These are phyloP conservation scores for Ophiostoma fasciatum DNA, from an alignment of 2,329 filamentous ascomycete species.

Conservation along the genomic window DNA sequence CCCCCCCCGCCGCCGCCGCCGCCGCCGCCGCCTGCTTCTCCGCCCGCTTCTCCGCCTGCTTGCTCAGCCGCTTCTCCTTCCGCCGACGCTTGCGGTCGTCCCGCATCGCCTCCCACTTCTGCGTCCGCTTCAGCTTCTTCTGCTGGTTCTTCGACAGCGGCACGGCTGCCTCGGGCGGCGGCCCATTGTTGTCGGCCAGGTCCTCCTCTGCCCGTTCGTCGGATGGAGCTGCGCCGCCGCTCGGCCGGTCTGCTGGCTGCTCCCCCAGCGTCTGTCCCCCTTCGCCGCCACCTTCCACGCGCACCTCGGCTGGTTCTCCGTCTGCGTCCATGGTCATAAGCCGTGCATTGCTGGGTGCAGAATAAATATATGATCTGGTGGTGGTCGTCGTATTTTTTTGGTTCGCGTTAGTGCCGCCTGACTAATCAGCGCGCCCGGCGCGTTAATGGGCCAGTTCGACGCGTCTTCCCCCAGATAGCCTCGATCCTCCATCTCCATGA, in stretches of 20 bases:
- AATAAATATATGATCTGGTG: too few species aligned
- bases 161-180: too few species aligned
- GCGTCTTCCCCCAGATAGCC: constrained; percentile 7
- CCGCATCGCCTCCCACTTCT: constrained; percentile 62
- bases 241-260: too few species aligned
- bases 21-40: constrained; percentile 35
- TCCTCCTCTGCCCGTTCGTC: too few species aligned
- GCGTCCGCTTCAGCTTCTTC: constrained; percentile 59
- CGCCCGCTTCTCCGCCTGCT: constrained; percentile 31
- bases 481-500: not conserved
- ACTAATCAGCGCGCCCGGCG: constrained; percentile 3
- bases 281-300: too few species aligned
- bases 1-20: constrained; percentile 22
- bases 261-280: too few species aligned
- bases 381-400: not conserved
- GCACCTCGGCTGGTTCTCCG: constrained; percentile 1
- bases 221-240: too few species aligned
- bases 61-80: constrained; percentile 38
- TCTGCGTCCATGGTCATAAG: constrained; percentile 1
- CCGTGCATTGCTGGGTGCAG: not conserved
- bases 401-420: constrained; percentile 2
- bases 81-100: constrained; percentile 38
- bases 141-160: constrained; percentile 72
- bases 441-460: constrained; percentile 10
- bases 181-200: too few species aligned